Conservation (phyloP, 495 filamentous ascomycete species). For the Trichoderma asperelloides region DNA sequence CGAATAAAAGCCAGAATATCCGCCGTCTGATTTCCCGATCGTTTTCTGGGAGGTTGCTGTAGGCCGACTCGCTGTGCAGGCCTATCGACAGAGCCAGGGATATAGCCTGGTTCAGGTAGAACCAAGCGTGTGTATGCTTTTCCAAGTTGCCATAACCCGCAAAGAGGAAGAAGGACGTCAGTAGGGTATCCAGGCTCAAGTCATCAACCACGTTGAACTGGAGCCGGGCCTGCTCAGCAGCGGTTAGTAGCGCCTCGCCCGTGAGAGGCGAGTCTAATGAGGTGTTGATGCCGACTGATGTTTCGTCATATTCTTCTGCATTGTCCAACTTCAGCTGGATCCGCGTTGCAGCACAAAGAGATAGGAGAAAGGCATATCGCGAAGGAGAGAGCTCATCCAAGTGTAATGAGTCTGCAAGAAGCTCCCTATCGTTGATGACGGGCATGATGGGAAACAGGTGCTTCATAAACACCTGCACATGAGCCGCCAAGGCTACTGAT, state of each 20-base stretch:
- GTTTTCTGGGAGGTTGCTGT: slow-evolving; percentile 5
- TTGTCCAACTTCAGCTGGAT: neutral
- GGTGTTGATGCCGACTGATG: neutral
- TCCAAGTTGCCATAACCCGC: slow-evolving; percentile 12
- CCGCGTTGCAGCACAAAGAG: neutral
- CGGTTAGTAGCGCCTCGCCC: neutral
- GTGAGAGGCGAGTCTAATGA: neutral
- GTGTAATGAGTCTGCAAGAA: neutral
- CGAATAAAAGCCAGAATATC: slow-evolving; percentile 18
- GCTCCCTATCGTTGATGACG: neutral
- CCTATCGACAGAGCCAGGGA: slow-evolving; percentile 13
- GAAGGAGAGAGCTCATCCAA: neutral
- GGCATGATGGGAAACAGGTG: slow-evolving; percentile 1
- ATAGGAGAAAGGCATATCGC: neutral
- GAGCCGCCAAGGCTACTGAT: neutral
- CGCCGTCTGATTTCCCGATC: slow-evolving; percentile 10
- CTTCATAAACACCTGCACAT: slow-evolving; percentile 4
- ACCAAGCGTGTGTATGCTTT: slow-evolving; percentile 14
- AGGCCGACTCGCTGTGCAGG: slow-evolving; percentile 14
- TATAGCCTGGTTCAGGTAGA: slow-evolving; percentile 19
- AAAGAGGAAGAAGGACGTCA: slow-evolving; percentile 30
- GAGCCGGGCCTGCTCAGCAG: neutral
- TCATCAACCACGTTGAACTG: slow-evolving; percentile 6
- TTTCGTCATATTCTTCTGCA: neutral
- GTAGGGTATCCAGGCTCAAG: neutral